phyloP scores from a whole-genome alignment of 768 basidiomycete species.

The Phlebiopsis flavidoalba region DNA sequence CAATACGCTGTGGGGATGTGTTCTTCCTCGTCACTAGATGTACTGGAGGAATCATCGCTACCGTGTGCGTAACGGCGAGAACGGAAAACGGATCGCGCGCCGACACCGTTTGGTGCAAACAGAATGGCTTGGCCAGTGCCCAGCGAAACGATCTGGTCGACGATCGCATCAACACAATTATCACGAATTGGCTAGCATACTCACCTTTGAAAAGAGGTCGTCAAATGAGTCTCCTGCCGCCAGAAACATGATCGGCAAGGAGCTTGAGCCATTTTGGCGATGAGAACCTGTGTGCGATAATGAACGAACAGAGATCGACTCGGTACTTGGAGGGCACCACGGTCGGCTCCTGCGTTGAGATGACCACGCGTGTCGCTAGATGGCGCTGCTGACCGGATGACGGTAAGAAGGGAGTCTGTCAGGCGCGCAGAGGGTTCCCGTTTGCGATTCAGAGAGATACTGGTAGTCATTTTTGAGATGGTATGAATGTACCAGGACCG shows the following conservation, averaged over 20 bases:
- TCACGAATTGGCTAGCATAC: constrained; percentile 38
- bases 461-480: constrained; percentile 16
- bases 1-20: constrained; percentile 15
- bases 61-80: too few species aligned
- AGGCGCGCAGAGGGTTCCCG: constrained; percentile 40
- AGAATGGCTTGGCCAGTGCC: constrained; percentile 72
- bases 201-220: constrained; percentile 60
- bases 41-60: too few species aligned
- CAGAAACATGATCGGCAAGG: constrained; percentile 60
- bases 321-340: constrained; percentile 61
- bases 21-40: too few species aligned
- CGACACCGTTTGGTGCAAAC: constrained; percentile 53
- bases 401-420: constrained; percentile 49
- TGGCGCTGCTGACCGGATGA: constrained; percentile 72
- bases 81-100: too few species aligned
- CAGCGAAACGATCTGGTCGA: constrained; percentile 21
- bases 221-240: constrained; percentile 56
- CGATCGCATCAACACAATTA: constrained; percentile 22
- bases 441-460: constrained; percentile 52
- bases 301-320: constrained; percentile 63
- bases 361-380: constrained; percentile 64
- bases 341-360: constrained; percentile 77
- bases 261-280: constrained; percentile 76
- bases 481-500: constrained; percentile 25
- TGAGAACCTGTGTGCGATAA: constrained; percentile 68